Base-by-base conservation (phyloP, 169 alveolate species). In the Plasmodium adleri region DNA sequence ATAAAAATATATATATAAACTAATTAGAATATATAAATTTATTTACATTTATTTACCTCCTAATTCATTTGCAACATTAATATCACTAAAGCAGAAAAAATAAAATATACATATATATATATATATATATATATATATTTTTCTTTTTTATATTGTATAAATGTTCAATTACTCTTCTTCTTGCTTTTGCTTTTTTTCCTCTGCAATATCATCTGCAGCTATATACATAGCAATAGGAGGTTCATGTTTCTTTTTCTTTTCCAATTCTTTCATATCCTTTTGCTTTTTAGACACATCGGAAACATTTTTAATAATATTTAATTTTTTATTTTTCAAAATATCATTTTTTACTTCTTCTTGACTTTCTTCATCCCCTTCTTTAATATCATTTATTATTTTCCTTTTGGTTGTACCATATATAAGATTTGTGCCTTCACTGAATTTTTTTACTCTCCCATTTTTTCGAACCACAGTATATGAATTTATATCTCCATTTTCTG, bases 361-460 rank as follows among this genome's bases (percentile, higher is more conserved):
- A 66, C 67, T 75, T 45, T 15, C 32, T 45, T 78, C 78, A 1
- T 78, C 78, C 22, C 9, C 45, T 59, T 45, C 4, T 24, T 66
- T 47, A 20, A 58, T 56, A 32, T 32, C 45, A 32, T 32, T 32
- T 32, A 32, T 5, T 32, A 32, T 5, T 32, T 32, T 32, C 47
- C 64, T 63, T 66, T 78, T 78, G 4, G 89, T 78, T 20, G 89
- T 78, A 49, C 89, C 89, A 78, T 78, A 78, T 64, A 78, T 78
- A 28, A 78, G 64, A 70, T 78, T 78, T 64, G 89, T 78, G 10
- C 89, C 89, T 78, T 78, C 89, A 70, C 89, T 78, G 67, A 78
- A 78, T 71, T 78, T 78, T 78, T 78, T 78, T 15, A 63, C 76
- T 70, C 39, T 64, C 47, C 89, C 89, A 78, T 78, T 78, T 50